Evolutionary conservation across 768 basidiomycete species (phyloP).

Genomic region (Leccinellum luteum): DNA sequence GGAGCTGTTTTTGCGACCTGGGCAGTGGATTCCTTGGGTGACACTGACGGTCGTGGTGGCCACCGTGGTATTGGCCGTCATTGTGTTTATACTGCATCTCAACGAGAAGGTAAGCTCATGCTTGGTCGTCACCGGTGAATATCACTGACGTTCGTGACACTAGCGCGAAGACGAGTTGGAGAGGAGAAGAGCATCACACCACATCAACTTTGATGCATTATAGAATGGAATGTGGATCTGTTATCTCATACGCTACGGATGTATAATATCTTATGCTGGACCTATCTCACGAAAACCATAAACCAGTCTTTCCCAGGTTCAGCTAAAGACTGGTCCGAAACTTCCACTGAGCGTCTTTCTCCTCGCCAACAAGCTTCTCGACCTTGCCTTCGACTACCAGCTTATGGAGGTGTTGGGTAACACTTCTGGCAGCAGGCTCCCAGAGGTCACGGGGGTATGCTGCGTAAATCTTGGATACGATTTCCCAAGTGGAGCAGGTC

Average conservation of each 20-base stretch:
- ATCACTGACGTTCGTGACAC: slow-evolving; percentile 4
- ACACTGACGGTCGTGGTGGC: slow-evolving; percentile 81
- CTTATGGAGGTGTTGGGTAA: slow-evolving; percentile 73
- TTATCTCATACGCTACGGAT: slow-evolving; percentile 18
- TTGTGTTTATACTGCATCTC: slow-evolving; percentile 84
- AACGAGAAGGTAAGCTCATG: slow-evolving; percentile 78
- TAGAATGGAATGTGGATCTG: slow-evolving; percentile 31
- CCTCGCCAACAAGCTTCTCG: slow-evolving; percentile 48
- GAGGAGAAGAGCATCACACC: slow-evolving; percentile 81
- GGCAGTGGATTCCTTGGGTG: slow-evolving; percentile 98
- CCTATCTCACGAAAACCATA: background rate
- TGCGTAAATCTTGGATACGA: slow-evolving; percentile 68
- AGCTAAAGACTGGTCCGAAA: slow-evolving; percentile 15
- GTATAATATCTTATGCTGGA: slow-evolving; percentile 4
- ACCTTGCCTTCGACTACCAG: slow-evolving; percentile 64
- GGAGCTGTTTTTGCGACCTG: slow-evolving; percentile 88
- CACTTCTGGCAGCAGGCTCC: slow-evolving; percentile 66
- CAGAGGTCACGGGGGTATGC: slow-evolving; percentile 69
- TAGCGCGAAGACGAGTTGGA: slow-evolving; percentile 95
- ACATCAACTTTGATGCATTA: slow-evolving; percentile 96
- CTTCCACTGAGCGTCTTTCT: slow-evolving; percentile 49
- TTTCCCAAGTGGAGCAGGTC: slow-evolving; percentile 60
- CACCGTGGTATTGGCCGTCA: slow-evolving; percentile 69
- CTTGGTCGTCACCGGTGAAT: background rate
- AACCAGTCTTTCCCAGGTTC: background rate